Evolutionary conservation across 805 yeast genomes (phyloP).

Genomic region (Yarrowia keelungensis): DNA sequence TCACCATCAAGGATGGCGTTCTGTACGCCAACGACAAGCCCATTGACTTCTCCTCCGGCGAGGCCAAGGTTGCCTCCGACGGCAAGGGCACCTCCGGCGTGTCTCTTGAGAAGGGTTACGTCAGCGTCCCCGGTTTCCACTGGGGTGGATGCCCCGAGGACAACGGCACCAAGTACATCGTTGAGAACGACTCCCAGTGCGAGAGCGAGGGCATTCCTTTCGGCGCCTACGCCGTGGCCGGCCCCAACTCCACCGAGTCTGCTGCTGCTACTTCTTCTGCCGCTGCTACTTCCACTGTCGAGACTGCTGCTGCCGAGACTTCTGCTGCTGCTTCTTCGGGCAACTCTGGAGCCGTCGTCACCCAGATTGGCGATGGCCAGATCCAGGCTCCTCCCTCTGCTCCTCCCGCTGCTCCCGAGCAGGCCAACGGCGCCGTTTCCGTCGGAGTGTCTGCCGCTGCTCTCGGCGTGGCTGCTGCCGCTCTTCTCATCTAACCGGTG

Average conservation of each 20-base stretch:
- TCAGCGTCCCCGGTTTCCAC: slow-evolving; percentile 20
- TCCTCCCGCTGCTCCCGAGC: slow-evolving; percentile 24
- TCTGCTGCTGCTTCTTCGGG: neutral
- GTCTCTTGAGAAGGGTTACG: slow-evolving; percentile 9
- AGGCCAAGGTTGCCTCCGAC: slow-evolving; percentile 18
- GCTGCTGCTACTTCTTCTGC: neutral
- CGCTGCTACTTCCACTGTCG: neutral
- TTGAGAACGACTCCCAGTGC: slow-evolving; percentile 15
- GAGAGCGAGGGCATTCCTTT: slow-evolving; percentile 43
- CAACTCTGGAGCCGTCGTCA: slow-evolving; percentile 11
- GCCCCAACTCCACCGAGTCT: neutral
- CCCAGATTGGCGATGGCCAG: slow-evolving; percentile 34
- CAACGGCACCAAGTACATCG: neutral
- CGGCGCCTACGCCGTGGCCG: slow-evolving; percentile 20
- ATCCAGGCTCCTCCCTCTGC: slow-evolving; percentile 31
- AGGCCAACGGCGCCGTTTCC: slow-evolving; percentile 31
- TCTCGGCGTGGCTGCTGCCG: slow-evolving; percentile 34
- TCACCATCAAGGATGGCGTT: slow-evolving; percentile 33
- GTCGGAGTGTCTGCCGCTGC: slow-evolving; percentile 33
- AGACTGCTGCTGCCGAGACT: neutral
- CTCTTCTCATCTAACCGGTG: slow-evolving; percentile 17
- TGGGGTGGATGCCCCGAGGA: slow-evolving; percentile 27
- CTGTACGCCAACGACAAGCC: slow-evolving; percentile 18
- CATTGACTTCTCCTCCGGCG: slow-evolving; percentile 26
- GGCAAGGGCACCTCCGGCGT: slow-evolving; percentile 26